Base-by-base conservation (phyloP, 2,329 filamentous ascomycete genomes). In the Exophiala aquamarina region DNA sequence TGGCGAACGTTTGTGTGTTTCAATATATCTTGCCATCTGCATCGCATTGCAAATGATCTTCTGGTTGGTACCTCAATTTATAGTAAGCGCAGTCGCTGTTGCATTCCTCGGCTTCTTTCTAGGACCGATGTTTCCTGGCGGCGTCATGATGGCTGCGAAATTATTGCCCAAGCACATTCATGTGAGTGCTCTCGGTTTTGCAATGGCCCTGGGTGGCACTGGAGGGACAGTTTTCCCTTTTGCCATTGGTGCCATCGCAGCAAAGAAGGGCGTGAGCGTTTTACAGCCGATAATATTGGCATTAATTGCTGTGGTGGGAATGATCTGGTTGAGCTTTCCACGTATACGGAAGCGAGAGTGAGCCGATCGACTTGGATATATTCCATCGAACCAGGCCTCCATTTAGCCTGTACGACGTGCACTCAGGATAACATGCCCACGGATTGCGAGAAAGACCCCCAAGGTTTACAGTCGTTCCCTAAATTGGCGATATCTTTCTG, bases 31-130 rank as follows among this genome's bases (percentile, higher is more conserved):
- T 2, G 61, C 76, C 2, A 61, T 83, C 5, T 77, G 77, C 19
- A 75, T 88, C 41, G 79, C 61, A 0, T 71, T 89, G 21, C 77
- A 91, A 65, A 68, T 91, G 3, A 65, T 89, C 44, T 90, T 90
- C 72, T 92, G 87, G 86, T 78, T 90, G 3, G 82, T 91, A 1
- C 86, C 86, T 0, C 79, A 79, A 45, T 86, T 89, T 60, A 73
- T 84, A 46, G 82, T 86, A 28, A 86, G 84, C 0, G 81, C 84
- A n/a, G 72, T 89, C 17, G 82, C 84, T 23, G 83, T 89, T 13
- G 73, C 78, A 0, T 68, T 89, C 1, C 74, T 89, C 49, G 87
- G 87, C 1, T 86, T 90, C 71, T 87, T 90, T 60, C 74, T 90
- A 0, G 88, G 87, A 0, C 87, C 88, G 0, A 67, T 91, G 29